These are phyloP conservation scores for Aspergillus affinis DNA, from an alignment of 495 filamentous ascomycete genomes.

Conservation along the genomic window DNA sequence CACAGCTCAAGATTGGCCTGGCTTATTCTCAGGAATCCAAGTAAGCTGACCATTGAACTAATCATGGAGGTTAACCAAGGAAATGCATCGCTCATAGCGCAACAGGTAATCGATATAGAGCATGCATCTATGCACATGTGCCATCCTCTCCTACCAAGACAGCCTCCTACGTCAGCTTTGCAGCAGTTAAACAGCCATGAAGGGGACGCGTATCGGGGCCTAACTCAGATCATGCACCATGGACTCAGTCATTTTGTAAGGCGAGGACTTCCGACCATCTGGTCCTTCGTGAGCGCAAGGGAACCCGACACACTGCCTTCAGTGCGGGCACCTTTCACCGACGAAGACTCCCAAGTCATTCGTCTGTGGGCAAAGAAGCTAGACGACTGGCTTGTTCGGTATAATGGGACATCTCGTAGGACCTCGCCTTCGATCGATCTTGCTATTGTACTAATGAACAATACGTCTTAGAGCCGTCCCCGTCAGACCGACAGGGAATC, in stretches of 20 bases:
- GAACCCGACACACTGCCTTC: constrained; percentile 13
- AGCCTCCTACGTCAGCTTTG: constrained; percentile 30
- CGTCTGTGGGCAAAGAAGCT: constrained; percentile 37
- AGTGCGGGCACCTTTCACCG: constrained; percentile 29
- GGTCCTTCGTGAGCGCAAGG: constrained; percentile 35
- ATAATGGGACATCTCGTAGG: constrained; percentile 36
- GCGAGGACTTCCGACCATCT: constrained; percentile 39
- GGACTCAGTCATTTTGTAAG: constrained; percentile 42
- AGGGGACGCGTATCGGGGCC: constrained; percentile 34
- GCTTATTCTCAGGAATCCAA: constrained; percentile 40
- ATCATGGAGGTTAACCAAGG: not conserved
- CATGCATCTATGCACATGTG: constrained; percentile 46
- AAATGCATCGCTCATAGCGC: not conserved
- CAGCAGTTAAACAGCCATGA: constrained; percentile 27
- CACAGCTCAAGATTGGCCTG: constrained; percentile 32
- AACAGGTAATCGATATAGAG: constrained; percentile 43
- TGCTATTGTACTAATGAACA: not conserved
- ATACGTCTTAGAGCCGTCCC: constrained; percentile 25
- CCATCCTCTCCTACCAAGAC: constrained; percentile 35
- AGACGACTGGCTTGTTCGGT: constrained; percentile 41
- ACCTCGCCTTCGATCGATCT: not conserved
- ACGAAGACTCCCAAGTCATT: constrained; percentile 35
- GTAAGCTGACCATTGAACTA: constrained; percentile 13
- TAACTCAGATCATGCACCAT: constrained; percentile 43
- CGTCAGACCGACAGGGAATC: constrained; percentile 38